Conservation (phyloP, 1,139 yeast genomes). For the Scheffersomyces lignicola region DNA sequence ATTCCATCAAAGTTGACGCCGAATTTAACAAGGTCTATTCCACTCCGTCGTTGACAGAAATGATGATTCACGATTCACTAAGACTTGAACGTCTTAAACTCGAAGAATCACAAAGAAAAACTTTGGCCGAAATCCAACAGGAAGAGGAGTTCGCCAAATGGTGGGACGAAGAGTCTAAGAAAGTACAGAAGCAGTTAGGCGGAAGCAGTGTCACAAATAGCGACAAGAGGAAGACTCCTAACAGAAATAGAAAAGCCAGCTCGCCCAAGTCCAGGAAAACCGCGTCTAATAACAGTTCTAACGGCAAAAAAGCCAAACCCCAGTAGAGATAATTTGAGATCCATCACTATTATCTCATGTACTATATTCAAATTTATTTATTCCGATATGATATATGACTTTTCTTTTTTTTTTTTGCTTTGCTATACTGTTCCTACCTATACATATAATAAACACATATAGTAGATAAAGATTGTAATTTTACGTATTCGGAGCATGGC, state of each 20-base stretch:
- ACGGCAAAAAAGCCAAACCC: neutral
- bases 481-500: too few relatives aligned
- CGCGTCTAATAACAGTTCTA: neutral
- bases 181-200: conserved; percentile 52
- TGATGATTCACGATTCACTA: conserved; percentile 49
- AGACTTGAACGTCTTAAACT: conserved; percentile 35
- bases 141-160: conserved; percentile 79
- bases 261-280: neutral
- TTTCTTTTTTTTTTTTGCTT: neutral
- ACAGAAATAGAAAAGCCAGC: conserved; percentile 5
- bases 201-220: neutral
- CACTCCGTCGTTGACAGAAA: conserved; percentile 34
- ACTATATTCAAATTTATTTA: neutral
- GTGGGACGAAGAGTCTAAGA: conserved; percentile 75
- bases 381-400: neutral
- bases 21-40: conserved; percentile 12
- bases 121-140: conserved; percentile 68
- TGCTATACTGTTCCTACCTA: neutral
- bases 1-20: neutral
- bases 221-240: conserved; percentile 5
- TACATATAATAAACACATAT: neutral
- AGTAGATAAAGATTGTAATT: neutral
- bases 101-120: conserved; percentile 33
- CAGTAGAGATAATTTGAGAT: neutral
- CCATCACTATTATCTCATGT: neutral